These are phyloP conservation scores for Alternaria sp. DNA, from an alignment of 2,329 filamentous ascomycete species.

Conservation along the genomic window DNA sequence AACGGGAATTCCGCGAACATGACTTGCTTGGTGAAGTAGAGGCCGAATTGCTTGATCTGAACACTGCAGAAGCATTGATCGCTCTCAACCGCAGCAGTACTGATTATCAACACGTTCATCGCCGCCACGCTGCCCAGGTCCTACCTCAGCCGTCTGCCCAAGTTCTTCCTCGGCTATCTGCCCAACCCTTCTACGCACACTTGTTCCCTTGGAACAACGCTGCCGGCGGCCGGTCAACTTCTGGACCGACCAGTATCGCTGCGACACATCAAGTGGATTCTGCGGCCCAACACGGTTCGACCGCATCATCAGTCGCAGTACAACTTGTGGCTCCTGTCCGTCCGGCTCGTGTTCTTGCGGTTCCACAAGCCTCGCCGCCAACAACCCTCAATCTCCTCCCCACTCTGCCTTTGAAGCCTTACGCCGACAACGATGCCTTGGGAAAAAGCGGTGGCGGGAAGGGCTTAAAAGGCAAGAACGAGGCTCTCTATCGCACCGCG, in stretches of 20 bases:
- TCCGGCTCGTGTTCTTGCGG: not conserved
- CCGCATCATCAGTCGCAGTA: not conserved
- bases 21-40: not conserved
- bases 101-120: not conserved
- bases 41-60: not conserved
- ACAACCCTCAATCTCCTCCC: not conserved
- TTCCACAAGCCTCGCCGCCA: not conserved
- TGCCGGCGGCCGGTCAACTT: not conserved
- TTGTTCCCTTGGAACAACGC: not conserved
- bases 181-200: not conserved
- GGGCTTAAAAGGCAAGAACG: not conserved
- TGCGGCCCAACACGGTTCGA: not conserved
- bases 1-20: not conserved
- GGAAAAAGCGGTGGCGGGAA: not conserved
- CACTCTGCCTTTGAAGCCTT: too few species aligned
- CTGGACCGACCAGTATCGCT: not conserved
- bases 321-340: not conserved
- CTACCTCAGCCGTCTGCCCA: not conserved
- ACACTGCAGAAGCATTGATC: not conserved
- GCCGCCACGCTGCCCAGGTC: not conserved
- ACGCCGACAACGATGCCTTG: not conserved
- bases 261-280: not conserved
- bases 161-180: not conserved
- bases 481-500: not conserved
- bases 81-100: not conserved